Evolutionary conservation across 208 protist species (phyloP).

Genomic region (Trichomonas vaginalis): DNA sequence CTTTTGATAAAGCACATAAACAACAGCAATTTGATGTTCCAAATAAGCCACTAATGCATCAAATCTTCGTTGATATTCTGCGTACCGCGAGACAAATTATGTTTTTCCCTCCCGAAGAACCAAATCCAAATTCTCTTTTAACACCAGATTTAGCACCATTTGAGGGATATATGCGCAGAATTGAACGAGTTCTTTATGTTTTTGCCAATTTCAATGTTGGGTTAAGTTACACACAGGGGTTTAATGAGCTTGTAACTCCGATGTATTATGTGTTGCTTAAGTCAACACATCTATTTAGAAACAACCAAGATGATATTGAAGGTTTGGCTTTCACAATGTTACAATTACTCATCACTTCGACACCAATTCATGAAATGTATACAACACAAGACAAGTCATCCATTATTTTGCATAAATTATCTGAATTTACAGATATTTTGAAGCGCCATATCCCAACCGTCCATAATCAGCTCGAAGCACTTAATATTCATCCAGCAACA

Average conservation of each 20-base stretch:
- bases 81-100: neutral
- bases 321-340: neutral
- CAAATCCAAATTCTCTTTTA: neutral
- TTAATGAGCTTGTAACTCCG: neutral
- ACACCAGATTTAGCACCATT: neutral
- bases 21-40: neutral
- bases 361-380: neutral
- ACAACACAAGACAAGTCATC: neutral
- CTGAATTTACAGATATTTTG: neutral
- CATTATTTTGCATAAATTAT: neutral
- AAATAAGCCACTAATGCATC: neutral
- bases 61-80: neutral
- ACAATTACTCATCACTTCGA: neutral
- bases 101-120: neutral
- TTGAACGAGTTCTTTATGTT: neutral
- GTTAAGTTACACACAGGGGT: neutral
- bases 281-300: neutral
- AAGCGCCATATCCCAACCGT: neutral
- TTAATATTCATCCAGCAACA: neutral
- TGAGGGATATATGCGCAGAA: neutral
- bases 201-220: neutral
- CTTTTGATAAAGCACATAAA: neutral
- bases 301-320: neutral
- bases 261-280: neutral
- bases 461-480: neutral